These are phyloP conservation scores for Pythium diclinum DNA, from an alignment of 352 stramenopile species.

Conservation along the genomic window DNA sequence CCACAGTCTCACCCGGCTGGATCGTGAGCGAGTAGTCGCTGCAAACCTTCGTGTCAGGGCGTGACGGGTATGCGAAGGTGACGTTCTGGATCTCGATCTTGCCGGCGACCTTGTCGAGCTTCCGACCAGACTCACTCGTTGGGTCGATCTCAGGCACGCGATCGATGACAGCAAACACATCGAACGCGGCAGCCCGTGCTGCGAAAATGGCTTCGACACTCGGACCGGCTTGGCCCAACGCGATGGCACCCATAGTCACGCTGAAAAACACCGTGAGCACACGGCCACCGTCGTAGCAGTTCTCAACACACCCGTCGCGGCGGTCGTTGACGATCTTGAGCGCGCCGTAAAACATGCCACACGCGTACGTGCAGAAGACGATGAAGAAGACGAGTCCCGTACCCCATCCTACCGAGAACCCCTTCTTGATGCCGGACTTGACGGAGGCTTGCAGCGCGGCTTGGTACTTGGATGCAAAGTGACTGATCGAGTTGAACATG, in stretches of 20 bases:
- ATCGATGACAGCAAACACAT: conserved; percentile 45
- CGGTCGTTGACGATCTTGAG: conserved; percentile 33
- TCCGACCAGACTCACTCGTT: conserved; percentile 25
- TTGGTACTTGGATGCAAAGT: conserved; percentile 36
- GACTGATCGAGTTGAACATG: conserved; percentile 36
- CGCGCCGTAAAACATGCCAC: conserved; percentile 48
- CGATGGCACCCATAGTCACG: conserved; percentile 42
- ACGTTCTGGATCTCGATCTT: conserved; percentile 71
- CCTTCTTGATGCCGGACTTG: conserved; percentile 31
- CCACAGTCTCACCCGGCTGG: conserved; percentile 39
- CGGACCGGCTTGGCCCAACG: conserved; percentile 35
- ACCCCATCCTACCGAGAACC: conserved; percentile 28
- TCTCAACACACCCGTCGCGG: conserved; percentile 14
- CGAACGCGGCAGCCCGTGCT: conserved; percentile 27
- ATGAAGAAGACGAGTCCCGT: conserved; percentile 41
- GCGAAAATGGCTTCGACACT: conserved; percentile 32
- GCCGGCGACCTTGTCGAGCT: conserved; percentile 33
- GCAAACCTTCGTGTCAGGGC: conserved; percentile 30
- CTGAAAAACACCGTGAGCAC: conserved; percentile 41
- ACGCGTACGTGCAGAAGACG: conserved; percentile 41
- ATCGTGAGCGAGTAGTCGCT: conserved; percentile 36
- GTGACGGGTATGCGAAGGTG: conserved; percentile 38
- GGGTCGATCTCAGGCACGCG: conserved; percentile 37
- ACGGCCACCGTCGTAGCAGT: conserved; percentile 35
- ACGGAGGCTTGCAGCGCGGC: conserved; percentile 24